Conservation (phyloP, 2,329 filamentous ascomycete genomes). For the Clonostachys rhizophaga region DNA sequence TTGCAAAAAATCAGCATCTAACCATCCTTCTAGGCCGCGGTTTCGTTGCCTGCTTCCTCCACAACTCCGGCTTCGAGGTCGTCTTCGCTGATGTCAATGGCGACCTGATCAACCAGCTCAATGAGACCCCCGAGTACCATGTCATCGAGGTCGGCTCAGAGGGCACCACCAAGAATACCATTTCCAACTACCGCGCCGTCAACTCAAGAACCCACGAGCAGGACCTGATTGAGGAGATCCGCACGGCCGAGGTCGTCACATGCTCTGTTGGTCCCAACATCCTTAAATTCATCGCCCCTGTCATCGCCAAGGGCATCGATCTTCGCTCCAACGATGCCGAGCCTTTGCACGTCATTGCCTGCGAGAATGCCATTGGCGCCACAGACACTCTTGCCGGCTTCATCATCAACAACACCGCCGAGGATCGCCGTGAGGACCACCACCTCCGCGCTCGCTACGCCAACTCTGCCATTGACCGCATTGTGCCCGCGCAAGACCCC, state of each 20-base stretch:
- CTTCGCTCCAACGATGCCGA: conserved; percentile 57
- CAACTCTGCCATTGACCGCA: conserved; percentile 97
- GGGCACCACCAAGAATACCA: conserved; percentile 73
- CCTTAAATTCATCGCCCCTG: conserved; percentile 91
- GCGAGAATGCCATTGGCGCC: conserved; percentile 95
- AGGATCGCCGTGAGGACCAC: conserved; percentile 63
- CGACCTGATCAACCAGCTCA: conserved; percentile 72
- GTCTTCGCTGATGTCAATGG: conserved; percentile 95
- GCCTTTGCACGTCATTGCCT: conserved; percentile 89
- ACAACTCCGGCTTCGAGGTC: conserved; percentile 93
- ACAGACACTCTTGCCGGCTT: conserved; percentile 80
- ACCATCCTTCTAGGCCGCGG: conserved; percentile 51
- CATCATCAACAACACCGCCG: conserved; percentile 74
- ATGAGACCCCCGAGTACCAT: conserved; percentile 72
- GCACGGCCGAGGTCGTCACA: conserved; percentile 84
- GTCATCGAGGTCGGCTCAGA: conserved; percentile 90
- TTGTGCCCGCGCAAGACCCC: conserved; percentile 85
- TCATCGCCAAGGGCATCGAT: conserved; percentile 92
- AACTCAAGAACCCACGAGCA: conserved; percentile 85
- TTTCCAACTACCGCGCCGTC: conserved; percentile 95
- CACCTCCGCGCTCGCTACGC: conserved; percentile 79
- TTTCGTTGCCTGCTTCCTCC: conserved; percentile 87
- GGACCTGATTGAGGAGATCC: conserved; percentile 79
- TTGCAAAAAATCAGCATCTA: conserved; percentile 5
- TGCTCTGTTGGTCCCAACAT: conserved; percentile 96